Conservation (phyloP, 176 grass and related monocot species). For the Pharus latifolius region DNA sequence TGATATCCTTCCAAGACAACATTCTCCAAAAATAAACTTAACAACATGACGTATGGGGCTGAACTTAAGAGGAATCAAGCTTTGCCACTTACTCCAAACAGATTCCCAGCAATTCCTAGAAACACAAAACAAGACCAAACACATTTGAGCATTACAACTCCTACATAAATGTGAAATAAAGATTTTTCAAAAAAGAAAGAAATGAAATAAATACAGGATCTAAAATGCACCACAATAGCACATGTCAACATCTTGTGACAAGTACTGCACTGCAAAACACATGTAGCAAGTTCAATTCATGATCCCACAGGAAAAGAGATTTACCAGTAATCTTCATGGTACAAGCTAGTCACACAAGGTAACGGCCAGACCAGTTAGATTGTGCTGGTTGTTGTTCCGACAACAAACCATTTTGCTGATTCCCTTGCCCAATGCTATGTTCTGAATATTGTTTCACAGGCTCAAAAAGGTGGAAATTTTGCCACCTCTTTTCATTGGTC, state of each 20-base stretch:
- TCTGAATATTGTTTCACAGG: constrained; percentile 8
- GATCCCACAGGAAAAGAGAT: neutral
- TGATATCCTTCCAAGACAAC: constrained; percentile 28
- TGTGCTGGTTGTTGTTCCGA: constrained; percentile 33
- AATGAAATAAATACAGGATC: neutral
- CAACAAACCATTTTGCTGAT: constrained; percentile 9
- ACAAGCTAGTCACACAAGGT: constrained; percentile 34
- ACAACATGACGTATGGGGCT: constrained; percentile 18
- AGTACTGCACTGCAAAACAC: neutral
- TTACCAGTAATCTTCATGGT: constrained; percentile 28
- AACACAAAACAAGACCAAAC: neutral
- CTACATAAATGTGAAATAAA: neutral
- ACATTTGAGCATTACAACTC: neutral
- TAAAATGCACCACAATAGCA: neutral
- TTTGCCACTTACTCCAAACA: constrained; percentile 22
- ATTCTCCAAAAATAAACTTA: constrained; percentile 27
- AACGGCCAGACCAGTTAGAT: constrained; percentile 39
- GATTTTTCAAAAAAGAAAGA: too few relatives aligned
- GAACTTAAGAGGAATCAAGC: constrained; percentile 26
- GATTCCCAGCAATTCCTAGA: constrained; percentile 14
- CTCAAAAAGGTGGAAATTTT: constrained; percentile 52
- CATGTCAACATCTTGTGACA: neutral
- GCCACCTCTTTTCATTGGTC: constrained; percentile 26
- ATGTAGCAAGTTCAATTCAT: too few relatives aligned
- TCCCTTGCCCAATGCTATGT: constrained; percentile 10